Conservation (phyloP, 1,139 yeast species). For the Zygotorulaspora mrakii region DNA sequence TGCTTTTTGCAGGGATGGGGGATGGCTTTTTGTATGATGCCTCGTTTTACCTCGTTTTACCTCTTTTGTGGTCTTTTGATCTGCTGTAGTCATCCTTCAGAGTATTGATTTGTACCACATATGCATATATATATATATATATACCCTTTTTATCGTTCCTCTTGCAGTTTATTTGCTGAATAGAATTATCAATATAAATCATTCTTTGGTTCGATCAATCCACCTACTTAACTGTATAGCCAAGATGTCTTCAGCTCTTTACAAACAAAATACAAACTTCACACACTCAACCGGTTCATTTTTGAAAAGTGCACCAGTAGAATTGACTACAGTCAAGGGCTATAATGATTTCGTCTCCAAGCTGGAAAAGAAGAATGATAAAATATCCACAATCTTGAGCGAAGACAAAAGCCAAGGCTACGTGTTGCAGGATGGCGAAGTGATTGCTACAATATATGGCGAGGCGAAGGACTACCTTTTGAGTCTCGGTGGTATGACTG, state of each 20-base stretch:
- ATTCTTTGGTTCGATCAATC: too few species aligned
- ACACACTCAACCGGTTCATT: slow-evolving; percentile 36
- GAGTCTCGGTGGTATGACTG: slow-evolving; percentile 18
- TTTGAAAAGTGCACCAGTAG: slow-evolving; percentile 37
- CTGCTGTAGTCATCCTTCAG: too few species aligned
- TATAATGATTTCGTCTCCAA: slow-evolving; percentile 37
- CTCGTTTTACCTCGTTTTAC: too few species aligned
- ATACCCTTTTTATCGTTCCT: too few species aligned
- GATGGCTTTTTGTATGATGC: too few species aligned
- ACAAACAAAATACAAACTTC: slow-evolving; percentile 25
- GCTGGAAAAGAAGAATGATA: slow-evolving; percentile 18
- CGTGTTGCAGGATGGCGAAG: slow-evolving; percentile 35
- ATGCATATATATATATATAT: too few species aligned
- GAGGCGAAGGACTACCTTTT: slow-evolving; percentile 35
- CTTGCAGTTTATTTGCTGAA: too few species aligned
- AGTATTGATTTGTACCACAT: too few species aligned
- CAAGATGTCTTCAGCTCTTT: slow-evolving; percentile 18
- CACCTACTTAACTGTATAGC: background rate
- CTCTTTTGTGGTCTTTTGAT: too few species aligned
- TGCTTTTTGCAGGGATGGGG: too few species aligned
- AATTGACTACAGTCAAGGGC: slow-evolving; percentile 38
- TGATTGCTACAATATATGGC: slow-evolving; percentile 39
- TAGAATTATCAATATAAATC: too few species aligned
- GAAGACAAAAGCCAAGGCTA: slow-evolving; percentile 20
- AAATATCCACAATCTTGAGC: slow-evolving; percentile 17